Evolutionary conservation across 2,329 filamentous ascomycete species (phyloP).

Genomic region (Pseudogymnoascus pannorum): DNA sequence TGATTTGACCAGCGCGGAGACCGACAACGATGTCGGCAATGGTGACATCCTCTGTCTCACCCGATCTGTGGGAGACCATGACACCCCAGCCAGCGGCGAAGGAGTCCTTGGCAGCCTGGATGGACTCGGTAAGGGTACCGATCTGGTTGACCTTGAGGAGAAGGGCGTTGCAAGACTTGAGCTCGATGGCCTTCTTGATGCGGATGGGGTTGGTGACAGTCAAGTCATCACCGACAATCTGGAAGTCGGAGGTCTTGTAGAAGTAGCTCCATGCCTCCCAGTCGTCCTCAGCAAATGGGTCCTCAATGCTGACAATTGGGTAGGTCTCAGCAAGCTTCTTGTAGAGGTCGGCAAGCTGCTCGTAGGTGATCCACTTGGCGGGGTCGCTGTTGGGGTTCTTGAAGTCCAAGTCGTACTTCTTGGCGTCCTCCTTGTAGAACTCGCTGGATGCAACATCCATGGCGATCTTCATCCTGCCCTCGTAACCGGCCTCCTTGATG

Average conservation of each 20-base stretch:
- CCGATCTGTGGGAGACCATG: constrained; percentile 99
- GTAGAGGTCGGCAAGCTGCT: constrained; percentile 92
- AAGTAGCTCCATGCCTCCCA: constrained; percentile 99
- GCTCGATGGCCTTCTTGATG: constrained; percentile 99
- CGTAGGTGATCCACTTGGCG: constrained; percentile 97
- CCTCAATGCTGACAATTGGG: constrained; percentile 97
- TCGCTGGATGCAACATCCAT: constrained; percentile 99
- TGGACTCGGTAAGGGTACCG: constrained; percentile 95
- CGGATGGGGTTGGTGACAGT: constrained; percentile 98
- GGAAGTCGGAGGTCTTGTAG: constrained; percentile 97
- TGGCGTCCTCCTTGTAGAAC: constrained; percentile 95
- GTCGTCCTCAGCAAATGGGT: constrained; percentile 98
- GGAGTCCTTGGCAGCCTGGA: constrained; percentile 98
- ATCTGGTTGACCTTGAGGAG: constrained; percentile 99
- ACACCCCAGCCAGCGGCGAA: constrained; percentile 95
- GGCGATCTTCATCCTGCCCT: constrained; percentile 92
- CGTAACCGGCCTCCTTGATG: constrained; percentile 93
- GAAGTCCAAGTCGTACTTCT: constrained; percentile 99
- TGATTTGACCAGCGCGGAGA: constrained; percentile 95
- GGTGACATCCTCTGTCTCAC: constrained; percentile 99
- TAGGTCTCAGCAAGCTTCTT: constrained; percentile 84
- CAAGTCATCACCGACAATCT: constrained; percentile 97
- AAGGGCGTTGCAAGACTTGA: constrained; percentile 97
- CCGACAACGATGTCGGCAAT: constrained; percentile 97
- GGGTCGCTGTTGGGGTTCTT: constrained; percentile 98